These are phyloP conservation scores for Endothia cerciana DNA, from an alignment of 2,329 filamentous ascomycete genomes.

Conservation along the genomic window DNA sequence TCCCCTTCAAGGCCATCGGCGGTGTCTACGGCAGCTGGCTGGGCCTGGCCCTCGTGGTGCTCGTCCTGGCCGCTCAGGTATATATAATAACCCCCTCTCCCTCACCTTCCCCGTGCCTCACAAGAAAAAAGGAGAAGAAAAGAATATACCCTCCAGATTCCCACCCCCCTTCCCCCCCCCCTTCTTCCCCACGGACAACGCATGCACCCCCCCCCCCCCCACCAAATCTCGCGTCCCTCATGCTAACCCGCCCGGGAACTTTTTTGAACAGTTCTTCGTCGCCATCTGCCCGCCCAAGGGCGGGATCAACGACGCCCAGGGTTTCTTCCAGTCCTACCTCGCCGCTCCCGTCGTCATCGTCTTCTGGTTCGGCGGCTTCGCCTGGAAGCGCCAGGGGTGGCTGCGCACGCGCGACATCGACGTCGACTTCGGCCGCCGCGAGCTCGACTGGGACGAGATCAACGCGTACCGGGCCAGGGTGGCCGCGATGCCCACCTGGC, in stretches of 20 bases:
- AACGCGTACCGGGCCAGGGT: slow-evolving; percentile 51
- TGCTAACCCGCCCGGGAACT: background rate
- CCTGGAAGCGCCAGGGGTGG: slow-evolving; percentile 68
- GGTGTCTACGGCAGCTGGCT: slow-evolving; percentile 69
- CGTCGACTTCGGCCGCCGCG: slow-evolving; percentile 65
- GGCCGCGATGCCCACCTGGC: slow-evolving; percentile 52
- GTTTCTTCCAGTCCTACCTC: slow-evolving; percentile 59
- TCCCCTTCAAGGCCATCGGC: slow-evolving; percentile 65
- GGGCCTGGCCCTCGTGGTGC: slow-evolving; percentile 59
- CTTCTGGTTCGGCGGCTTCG: slow-evolving; percentile 59
- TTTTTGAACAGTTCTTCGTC: slow-evolving; percentile 47
- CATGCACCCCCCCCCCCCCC: too few relatives aligned
- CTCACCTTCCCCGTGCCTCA: too few relatives aligned
- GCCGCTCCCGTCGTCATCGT: slow-evolving; percentile 56
- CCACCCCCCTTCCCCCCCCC: slow-evolving; percentile 34
- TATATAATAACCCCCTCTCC: background rate
- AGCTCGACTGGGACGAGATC: slow-evolving; percentile 64
- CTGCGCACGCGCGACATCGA: slow-evolving; percentile 64
- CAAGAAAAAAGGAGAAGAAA: too few relatives aligned
- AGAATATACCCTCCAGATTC: too few relatives aligned
- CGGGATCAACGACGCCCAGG: slow-evolving; percentile 42
- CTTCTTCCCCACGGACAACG: slow-evolving; percentile 49
- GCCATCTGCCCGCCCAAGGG: slow-evolving; percentile 42
- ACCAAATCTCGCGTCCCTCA: background rate
- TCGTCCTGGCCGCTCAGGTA: slow-evolving; percentile 60